These are phyloP conservation scores for Ustanciosporium gigantosporum DNA, from an alignment of 1,284 basidiomycete species.

Conservation along the genomic window DNA sequence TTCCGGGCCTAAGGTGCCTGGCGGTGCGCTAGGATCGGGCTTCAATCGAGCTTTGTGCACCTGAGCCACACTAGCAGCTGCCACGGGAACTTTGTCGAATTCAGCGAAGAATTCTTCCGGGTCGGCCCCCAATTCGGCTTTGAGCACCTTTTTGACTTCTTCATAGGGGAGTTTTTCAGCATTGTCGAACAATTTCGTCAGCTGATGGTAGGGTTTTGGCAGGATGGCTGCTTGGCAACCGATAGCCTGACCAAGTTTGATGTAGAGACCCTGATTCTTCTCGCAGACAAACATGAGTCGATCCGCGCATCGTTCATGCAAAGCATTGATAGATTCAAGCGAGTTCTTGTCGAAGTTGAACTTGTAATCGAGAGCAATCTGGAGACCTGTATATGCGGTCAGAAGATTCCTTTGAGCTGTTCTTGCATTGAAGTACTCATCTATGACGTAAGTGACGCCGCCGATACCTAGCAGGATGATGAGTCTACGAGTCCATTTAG, in stretches of 20 bases:
- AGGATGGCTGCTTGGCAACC: slow-evolving; percentile 48
- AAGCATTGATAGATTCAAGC: slow-evolving; percentile 40
- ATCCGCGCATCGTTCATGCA: slow-evolving; percentile 50
- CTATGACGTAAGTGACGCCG: slow-evolving; percentile 18
- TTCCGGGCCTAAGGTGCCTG: slow-evolving; percentile 21
- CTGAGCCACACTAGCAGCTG: slow-evolving; percentile 51
- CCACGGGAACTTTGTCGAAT: slow-evolving; percentile 44
- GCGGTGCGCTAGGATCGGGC: slow-evolving; percentile 3
- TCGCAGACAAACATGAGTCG: slow-evolving; percentile 50
- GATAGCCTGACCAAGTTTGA: slow-evolving; percentile 55
- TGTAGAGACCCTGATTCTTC: slow-evolving; percentile 48
- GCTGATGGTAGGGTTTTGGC: slow-evolving; percentile 50
- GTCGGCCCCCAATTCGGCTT: slow-evolving; percentile 37
- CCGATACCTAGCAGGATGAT: slow-evolving; percentile 5
- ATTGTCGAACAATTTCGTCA: slow-evolving; percentile 53
- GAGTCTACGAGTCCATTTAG: slow-evolving; percentile 2
- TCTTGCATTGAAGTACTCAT: slow-evolving; percentile 33
- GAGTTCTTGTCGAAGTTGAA: slow-evolving; percentile 48
- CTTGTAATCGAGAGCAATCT: slow-evolving; percentile 55
- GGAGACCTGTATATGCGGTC: slow-evolving; percentile 39
- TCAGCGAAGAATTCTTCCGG: slow-evolving; percentile 40
- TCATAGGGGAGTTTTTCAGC: slow-evolving; percentile 40
- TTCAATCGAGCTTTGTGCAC: slow-evolving; percentile 48
- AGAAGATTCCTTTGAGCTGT: slow-evolving; percentile 43
- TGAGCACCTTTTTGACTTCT: slow-evolving; percentile 41